phyloP scores from a whole-genome alignment of 352 stramenopile species.

The Globisporangium yorkense region DNA sequence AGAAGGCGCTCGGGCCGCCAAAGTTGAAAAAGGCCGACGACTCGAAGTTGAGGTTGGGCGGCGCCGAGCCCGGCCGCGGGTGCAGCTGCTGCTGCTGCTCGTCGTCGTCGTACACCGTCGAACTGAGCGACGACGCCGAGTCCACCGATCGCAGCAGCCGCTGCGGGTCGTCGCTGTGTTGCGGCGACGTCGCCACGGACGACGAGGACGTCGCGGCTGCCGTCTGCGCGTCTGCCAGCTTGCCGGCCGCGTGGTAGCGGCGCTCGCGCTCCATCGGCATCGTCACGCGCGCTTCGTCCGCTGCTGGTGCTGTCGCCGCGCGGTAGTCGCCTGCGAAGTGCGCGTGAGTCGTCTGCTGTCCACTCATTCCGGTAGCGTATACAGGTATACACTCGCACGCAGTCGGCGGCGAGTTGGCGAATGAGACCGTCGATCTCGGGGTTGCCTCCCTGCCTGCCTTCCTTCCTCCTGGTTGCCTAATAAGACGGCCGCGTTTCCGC shows the following conservation, averaged over 20 bases:
- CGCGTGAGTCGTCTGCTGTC: neutral
- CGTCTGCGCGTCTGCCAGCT: constrained; percentile 2
- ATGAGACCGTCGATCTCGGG: neutral
- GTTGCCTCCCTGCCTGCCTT: no score
- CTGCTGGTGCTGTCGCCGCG: neutral
- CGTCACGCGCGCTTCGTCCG: neutral
- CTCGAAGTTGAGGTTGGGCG: constrained; percentile 31
- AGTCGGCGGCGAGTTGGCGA: neutral
- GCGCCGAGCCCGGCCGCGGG: constrained; percentile 12
- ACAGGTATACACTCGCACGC: neutral
- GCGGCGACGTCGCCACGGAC: constrained; percentile 5
- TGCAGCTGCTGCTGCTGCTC: constrained; percentile 12
- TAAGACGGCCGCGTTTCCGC: neutral
- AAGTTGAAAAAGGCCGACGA: constrained; percentile 41
- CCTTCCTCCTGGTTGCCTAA: no score
- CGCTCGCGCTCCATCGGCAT: constrained; percentile 1
- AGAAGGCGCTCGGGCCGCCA: constrained; percentile 36
- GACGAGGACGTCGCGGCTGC: neutral
- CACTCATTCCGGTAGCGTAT: neutral
- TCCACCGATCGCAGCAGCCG: constrained; percentile 15
- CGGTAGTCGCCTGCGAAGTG: no score
- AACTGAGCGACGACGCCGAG: constrained; percentile 18
- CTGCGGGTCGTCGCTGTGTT: constrained; percentile 9
- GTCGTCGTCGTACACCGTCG: constrained; percentile 22
- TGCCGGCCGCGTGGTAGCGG: neutral